Percentiles rank a stretch among this genome's conserved stretches.
These are phyloP conservation scores for Ascomycota sp. DNA, from an alignment of 2,329 filamentous ascomycete genomes.

Conservation along the genomic window DNA sequence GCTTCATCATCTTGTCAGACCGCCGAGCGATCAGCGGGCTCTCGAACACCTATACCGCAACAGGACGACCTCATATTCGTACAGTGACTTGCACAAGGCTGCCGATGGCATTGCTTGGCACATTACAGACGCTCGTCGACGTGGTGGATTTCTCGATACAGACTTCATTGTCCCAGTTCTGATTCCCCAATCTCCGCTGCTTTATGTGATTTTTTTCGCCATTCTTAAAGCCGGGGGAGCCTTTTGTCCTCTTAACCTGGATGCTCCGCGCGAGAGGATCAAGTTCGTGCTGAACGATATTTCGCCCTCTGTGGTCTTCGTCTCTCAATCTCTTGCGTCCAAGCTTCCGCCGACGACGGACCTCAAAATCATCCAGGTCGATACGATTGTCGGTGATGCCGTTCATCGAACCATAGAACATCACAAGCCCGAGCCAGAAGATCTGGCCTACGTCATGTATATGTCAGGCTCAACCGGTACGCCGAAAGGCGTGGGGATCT, in stretches of 20 bases:
- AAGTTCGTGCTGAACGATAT: constrained; percentile 66
- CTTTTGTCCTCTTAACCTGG: constrained; percentile 65
- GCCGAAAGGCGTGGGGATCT: constrained; percentile 70
- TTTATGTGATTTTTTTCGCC: constrained; percentile 59
- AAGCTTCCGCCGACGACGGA: constrained; percentile 14
- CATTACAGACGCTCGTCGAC: constrained; percentile 12
- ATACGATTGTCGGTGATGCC: constrained; percentile 1
- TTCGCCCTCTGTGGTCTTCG: constrained; percentile 44
- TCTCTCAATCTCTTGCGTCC: constrained; percentile 24
- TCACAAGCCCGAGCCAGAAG: constrained; percentile 9
- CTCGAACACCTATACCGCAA: constrained; percentile 12
- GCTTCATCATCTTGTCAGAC: constrained; percentile 37
- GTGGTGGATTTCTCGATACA: constrained; percentile 1
- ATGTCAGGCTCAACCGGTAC: constrained; percentile 76
- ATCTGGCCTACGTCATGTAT: constrained; percentile 75
- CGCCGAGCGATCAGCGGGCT: constrained; percentile 7
- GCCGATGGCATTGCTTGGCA: constrained; percentile 32
- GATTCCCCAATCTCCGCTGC: constrained; percentile 49
- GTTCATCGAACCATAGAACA: not conserved
- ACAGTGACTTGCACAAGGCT: constrained; percentile 34
- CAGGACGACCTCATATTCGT: constrained; percentile 26
- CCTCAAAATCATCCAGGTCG: constrained; percentile 15
- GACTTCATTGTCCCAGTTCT: constrained; percentile 49
- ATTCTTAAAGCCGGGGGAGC: constrained; percentile 62
- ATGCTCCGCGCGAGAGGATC: constrained; percentile 54